Evolutionary conservation across 2,329 filamentous ascomycete species (phyloP).

Genomic region (Xylariaceae sp.): DNA sequence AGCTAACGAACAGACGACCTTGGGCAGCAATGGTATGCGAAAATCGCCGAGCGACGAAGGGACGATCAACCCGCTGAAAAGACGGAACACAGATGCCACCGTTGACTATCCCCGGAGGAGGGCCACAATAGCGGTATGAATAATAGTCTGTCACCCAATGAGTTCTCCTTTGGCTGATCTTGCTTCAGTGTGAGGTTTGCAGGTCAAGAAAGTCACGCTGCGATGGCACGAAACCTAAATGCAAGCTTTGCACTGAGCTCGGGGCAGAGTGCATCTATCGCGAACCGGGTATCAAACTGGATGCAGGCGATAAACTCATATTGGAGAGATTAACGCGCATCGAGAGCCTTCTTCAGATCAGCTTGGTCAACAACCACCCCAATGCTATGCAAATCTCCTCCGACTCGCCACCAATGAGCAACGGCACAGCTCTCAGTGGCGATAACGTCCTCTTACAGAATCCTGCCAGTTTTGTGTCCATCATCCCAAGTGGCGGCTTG

Average conservation of each 20-base stretch:
- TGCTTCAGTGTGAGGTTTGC: slow-evolving; percentile 69
- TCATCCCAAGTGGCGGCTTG: slow-evolving; percentile 61
- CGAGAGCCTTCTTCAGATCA: slow-evolving; percentile 73
- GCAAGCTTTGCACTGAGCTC: slow-evolving; percentile 76
- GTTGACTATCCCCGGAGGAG: slow-evolving; percentile 62
- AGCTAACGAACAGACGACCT: slow-evolving; percentile 42
- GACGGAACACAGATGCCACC: slow-evolving; percentile 57
- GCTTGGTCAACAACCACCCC: slow-evolving; percentile 47
- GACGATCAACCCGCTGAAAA: slow-evolving; percentile 49
- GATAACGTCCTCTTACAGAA: slow-evolving; percentile 51
- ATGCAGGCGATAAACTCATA: slow-evolving; percentile 82
- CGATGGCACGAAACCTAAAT: slow-evolving; percentile 76
- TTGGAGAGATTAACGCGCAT: slow-evolving; percentile 74
- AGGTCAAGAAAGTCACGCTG: slow-evolving; percentile 76
- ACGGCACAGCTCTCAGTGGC: slow-evolving; percentile 56
- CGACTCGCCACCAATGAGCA: slow-evolving; percentile 62
- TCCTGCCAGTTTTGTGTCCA: slow-evolving; percentile 46
- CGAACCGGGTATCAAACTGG: slow-evolving; percentile 81
- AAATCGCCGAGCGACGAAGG: slow-evolving; percentile 49
- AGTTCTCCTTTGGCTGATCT: slow-evolving; percentile 9
- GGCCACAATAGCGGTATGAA: slow-evolving; percentile 62
- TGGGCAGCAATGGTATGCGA: slow-evolving; percentile 39
- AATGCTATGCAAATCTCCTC: slow-evolving; percentile 55
- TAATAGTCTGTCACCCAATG: slow-evolving; percentile 6
- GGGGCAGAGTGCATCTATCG: slow-evolving; percentile 81